A percentile compares a stretch with the other conserved stretches of the same genome.
Conservation (phyloP, 192 early-diverging fungal genomes). For the Ambispora gerdemannii region DNA sequence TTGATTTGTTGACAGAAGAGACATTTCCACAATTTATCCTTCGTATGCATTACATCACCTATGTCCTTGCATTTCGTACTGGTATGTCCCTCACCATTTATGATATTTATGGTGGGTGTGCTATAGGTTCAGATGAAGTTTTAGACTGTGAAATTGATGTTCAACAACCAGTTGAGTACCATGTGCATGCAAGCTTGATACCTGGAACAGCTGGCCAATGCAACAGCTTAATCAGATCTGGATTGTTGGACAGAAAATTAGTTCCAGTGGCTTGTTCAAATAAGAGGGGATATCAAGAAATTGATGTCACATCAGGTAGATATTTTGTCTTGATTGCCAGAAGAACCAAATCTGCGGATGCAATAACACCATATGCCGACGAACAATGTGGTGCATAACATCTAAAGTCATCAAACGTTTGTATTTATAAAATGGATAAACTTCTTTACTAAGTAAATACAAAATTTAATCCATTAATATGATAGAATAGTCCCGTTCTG, state of each 20-base stretch:
- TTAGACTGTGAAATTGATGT: background rate
- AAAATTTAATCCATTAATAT: too few relatives aligned
- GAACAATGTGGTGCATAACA: too few relatives aligned
- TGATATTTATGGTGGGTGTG: background rate
- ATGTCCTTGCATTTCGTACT: background rate
- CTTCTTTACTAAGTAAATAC: too few relatives aligned
- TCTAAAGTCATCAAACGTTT: too few relatives aligned
- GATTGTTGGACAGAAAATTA: background rate
- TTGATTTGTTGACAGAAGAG: slow-evolving; percentile 1
- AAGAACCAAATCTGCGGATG: background rate
- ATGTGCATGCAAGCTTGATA: background rate
- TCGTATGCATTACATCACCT: background rate
- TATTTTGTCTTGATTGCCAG: background rate
- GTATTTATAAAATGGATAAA: too few relatives aligned
- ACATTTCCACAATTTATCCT: slow-evolving; percentile 12
- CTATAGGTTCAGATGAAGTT: background rate
- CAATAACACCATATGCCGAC: slow-evolving; percentile 11
- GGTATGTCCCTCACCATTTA: background rate
- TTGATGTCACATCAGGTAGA: slow-evolving; percentile 7
- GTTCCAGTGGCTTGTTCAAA: background rate
- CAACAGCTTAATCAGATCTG: background rate
- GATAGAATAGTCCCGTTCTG: background rate
- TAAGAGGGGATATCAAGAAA: background rate
- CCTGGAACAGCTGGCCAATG: background rate
- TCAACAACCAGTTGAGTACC: slow-evolving; percentile 4